Evolutionary conservation across 2,329 filamentous ascomycete species (phyloP).

Genomic region (Colletotrichum trifolii): DNA sequence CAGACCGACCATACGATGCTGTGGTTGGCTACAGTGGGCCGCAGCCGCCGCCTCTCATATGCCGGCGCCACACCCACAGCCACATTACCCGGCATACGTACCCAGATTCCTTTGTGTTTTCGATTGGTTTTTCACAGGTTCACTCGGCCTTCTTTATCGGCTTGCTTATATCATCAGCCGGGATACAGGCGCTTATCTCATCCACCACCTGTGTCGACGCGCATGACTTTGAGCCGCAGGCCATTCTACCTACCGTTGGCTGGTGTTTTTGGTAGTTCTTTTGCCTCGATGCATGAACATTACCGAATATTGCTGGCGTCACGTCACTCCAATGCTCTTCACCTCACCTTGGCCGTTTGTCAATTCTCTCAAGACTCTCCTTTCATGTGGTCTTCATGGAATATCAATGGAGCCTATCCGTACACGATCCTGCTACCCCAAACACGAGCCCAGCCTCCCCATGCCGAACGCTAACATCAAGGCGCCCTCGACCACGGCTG

Average conservation of each 20-base stretch:
- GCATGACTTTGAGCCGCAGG: slow-evolving; percentile 17
- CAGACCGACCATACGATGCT: not conserved
- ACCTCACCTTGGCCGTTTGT: not conserved
- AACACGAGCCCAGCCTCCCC: not conserved
- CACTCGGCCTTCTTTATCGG: not conserved
- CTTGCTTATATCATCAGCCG: slow-evolving; percentile 1
- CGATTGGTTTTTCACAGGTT: not conserved
- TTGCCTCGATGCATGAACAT: slow-evolving; percentile 24
- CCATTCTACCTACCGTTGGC: slow-evolving; percentile 14
- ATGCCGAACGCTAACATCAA: not conserved
- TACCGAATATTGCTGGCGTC: slow-evolving; percentile 2
- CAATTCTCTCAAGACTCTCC: not conserved
- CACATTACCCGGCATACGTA: not conserved
- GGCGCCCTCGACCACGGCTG: not conserved
- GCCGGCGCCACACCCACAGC: slow-evolving; percentile 8
- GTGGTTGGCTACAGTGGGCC: slow-evolving; percentile 2
- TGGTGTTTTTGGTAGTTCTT: not conserved
- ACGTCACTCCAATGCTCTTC: not conserved
- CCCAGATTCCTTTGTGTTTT: not conserved
- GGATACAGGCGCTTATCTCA: slow-evolving; percentile 12
- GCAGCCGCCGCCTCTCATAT: slow-evolving; percentile 8
- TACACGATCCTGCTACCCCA: not conserved
- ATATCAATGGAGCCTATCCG: not conserved
- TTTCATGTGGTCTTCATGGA: not conserved
- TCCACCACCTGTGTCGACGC: not conserved